These are phyloP conservation scores for Camelina sativa DNA, from an alignment of 345 rosid genomes.

Conservation along the genomic window DNA sequence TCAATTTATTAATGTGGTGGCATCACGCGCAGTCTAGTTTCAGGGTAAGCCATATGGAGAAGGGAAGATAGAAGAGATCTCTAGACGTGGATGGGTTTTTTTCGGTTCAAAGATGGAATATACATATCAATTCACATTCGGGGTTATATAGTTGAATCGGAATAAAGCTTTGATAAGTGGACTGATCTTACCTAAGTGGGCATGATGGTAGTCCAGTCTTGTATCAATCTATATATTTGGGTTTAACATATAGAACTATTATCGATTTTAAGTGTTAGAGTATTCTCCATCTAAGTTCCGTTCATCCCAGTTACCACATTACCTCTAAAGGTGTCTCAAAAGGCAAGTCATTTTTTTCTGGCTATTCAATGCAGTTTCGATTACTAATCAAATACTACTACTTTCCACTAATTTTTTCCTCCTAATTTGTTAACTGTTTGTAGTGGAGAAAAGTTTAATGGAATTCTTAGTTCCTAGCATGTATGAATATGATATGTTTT, in stretches of 20 bases:
- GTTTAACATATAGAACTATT: background rate
- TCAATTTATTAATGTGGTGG: background rate
- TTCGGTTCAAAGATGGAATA: conserved; percentile 24
- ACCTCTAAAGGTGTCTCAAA: conserved; percentile 30
- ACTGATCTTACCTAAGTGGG: conserved; percentile 18
- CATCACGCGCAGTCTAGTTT: conserved; percentile 10
- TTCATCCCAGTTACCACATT: conserved; percentile 22
- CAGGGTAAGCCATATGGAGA: conserved; percentile 26
- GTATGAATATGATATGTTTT: background rate
- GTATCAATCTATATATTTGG: background rate
- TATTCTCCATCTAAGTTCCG: conserved; percentile 17
- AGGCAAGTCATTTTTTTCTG: conserved; percentile 45
- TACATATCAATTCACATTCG: background rate
- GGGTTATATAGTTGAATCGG: conserved; percentile 1
- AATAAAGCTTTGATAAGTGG: conserved; percentile 19
- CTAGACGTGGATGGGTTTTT: conserved; percentile 18
- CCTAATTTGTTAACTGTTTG: background rate
- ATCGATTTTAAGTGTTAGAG: conserved; percentile 4
- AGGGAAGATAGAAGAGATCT: conserved; percentile 19
- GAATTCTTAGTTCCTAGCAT: background rate
- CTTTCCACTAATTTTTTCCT: background rate
- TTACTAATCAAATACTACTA: background rate
- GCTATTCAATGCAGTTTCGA: conserved; percentile 29
- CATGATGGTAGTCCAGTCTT: conserved; percentile 7
- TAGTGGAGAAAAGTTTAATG: conserved; percentile 1